Conservation (phyloP, 805 yeast species). For the Yarrowia alimentaria region DNA sequence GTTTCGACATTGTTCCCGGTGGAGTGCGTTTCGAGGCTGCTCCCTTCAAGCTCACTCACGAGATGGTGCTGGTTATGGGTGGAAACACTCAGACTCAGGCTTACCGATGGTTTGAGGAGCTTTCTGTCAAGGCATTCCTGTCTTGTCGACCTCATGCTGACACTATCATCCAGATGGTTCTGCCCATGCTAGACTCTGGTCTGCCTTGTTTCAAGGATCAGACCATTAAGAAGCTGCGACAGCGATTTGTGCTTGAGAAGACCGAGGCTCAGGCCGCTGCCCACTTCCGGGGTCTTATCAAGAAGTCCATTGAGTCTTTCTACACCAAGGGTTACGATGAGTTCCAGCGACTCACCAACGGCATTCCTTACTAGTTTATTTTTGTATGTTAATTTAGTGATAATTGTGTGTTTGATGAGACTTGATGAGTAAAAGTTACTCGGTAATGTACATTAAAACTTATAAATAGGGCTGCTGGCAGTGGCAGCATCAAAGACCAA, state of each 20-base stretch:
- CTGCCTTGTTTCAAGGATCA: slow-evolving; percentile 87
- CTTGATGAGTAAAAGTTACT: background rate
- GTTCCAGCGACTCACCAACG: slow-evolving; percentile 93
- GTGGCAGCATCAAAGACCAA: slow-evolving; percentile 70
- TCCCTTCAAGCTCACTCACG: slow-evolving; percentile 93
- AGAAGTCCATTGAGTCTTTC: slow-evolving; percentile 78
- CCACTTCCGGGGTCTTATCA: slow-evolving; percentile 70
- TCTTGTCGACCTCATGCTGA: slow-evolving; percentile 87
- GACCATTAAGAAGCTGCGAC: slow-evolving; percentile 74
- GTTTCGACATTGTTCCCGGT: slow-evolving; percentile 98
- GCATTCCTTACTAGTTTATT: slow-evolving; percentile 74
- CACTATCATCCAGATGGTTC: slow-evolving; percentile 76
- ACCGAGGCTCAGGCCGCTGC: slow-evolving; percentile 81
- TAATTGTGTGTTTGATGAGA: background rate
- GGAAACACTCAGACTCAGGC: slow-evolving; percentile 83
- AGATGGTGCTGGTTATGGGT: slow-evolving; percentile 96
- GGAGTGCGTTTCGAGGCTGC: slow-evolving; percentile 98
- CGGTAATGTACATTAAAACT: slow-evolving; percentile 44
- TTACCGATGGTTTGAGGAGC: slow-evolving; percentile 88
- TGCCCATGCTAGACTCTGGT: slow-evolving; percentile 93
- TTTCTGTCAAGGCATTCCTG: slow-evolving; percentile 88
- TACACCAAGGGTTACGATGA: slow-evolving; percentile 96
- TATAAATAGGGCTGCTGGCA: slow-evolving; percentile 75
- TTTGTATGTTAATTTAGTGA: slow-evolving; percentile 3
- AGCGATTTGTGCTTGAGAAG: slow-evolving; percentile 77